These are phyloP conservation scores for Tarenaya hassleriana DNA, from an alignment of 345 rosid species.

Conservation along the genomic window DNA sequence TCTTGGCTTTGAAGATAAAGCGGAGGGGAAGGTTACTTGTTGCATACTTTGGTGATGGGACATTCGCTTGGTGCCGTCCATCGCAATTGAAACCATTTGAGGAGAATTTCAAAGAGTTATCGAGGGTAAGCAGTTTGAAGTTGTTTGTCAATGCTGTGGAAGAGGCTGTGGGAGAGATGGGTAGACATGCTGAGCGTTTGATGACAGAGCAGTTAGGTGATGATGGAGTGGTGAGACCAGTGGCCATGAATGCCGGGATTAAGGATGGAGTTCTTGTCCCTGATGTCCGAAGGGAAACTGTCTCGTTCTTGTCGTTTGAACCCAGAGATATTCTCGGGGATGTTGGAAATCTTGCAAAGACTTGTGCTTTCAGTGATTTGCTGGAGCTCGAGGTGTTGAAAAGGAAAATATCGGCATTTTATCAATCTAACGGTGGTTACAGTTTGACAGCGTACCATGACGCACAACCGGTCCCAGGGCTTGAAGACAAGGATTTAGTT, in stretches of 20 bases:
- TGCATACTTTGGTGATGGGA: slow-evolving; percentile 76
- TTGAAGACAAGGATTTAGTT: slow-evolving; percentile 48
- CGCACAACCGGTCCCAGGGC: slow-evolving; percentile 50
- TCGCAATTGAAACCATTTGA: slow-evolving; percentile 78
- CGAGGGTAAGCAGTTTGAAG: slow-evolving; percentile 46
- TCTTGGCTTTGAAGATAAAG: slow-evolving; percentile 48
- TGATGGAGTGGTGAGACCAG: slow-evolving; percentile 30
- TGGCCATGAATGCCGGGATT: slow-evolving; percentile 60
- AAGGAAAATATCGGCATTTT: slow-evolving; percentile 65
- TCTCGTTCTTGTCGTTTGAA: slow-evolving; percentile 38
- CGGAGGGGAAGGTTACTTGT: slow-evolving; percentile 59
- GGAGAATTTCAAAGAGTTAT: slow-evolving; percentile 57
- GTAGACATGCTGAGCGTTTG: slow-evolving; percentile 47
- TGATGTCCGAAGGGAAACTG: slow-evolving; percentile 45
- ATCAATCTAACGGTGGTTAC: slow-evolving; percentile 42
- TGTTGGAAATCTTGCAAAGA: slow-evolving; percentile 41
- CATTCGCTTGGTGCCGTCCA: slow-evolving; percentile 86
- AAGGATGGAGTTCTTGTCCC: slow-evolving; percentile 60
- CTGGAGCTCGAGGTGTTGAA: slow-evolving; percentile 50
- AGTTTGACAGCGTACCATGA: slow-evolving; percentile 43
- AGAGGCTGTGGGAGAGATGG: slow-evolving; percentile 54
- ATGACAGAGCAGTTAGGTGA: slow-evolving; percentile 42
- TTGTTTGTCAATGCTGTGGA: slow-evolving; percentile 46
- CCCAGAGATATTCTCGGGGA: slow-evolving; percentile 41
- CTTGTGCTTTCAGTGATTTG: slow-evolving; percentile 28